Conservation (phyloP, 1,284 basidiomycete species). For the Xerocomus amazonicus region DNA sequence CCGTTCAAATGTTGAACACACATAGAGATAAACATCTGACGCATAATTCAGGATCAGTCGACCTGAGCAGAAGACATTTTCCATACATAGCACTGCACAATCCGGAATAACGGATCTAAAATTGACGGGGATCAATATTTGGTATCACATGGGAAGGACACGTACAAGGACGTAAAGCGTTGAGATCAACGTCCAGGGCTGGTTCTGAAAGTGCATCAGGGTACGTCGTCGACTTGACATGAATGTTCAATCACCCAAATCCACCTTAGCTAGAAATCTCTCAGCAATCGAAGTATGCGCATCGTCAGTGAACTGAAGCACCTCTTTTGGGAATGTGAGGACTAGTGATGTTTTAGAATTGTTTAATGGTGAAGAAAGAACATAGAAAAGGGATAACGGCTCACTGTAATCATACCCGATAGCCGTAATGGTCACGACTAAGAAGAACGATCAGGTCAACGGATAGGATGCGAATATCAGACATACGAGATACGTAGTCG, state of each 20-base stretch:
- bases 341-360: background rate
- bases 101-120: background rate
- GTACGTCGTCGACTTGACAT: too few relatives aligned
- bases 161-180: background rate
- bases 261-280: background rate
- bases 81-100: background rate
- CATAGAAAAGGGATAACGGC: too few relatives aligned
- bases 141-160: background rate
- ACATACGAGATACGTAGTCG: background rate
- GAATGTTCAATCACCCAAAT: background rate
- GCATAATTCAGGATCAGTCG: background rate
- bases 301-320: background rate
- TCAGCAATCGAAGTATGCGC: background rate
- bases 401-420: constrained; percentile 1
- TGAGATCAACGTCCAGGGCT: background rate
- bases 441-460: background rate
- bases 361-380: background rate
- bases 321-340: background rate
- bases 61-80: background rate
- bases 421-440: background rate
- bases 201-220: background rate
- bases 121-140: too few relatives aligned
- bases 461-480: too few relatives aligned
- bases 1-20: background rate
- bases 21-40: background rate